Evolutionary conservation across 371 early-diverging fungal genomes (phyloP), one percentile per base, ranked within the genome.

Genomic region (Mucor circinelloides): DNA sequence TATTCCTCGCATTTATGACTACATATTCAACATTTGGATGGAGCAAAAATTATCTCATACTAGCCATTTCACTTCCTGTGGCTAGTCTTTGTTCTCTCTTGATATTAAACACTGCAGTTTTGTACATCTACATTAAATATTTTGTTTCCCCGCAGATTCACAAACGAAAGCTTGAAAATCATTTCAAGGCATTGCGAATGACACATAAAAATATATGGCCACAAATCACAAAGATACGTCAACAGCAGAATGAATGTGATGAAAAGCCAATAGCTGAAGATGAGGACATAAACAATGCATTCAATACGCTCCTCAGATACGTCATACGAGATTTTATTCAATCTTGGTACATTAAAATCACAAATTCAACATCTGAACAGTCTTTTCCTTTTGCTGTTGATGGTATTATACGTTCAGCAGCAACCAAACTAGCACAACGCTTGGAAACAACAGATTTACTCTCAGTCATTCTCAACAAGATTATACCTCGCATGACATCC

Each of bases 401-500:
- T 61, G 71, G 70, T 34, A 67, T 85, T 42, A 69, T 88, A 30
- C 81, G 85, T 38, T 70, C 77, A 21, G 82, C 83, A 2, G 72
- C 74, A 12, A 34, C 72, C 8, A 54, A 72, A 2, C 55, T 86
- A 57, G 71, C 75, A 36, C 58, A 66, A n/a, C 80, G 88, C 7
- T 66, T 85, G 36, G 63, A 79, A 57, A 69, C 81, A 19, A 72
- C 90, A 23, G 94, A 94, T 66, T 66, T 87, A 21, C 74, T 87
- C 0, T 76, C 82, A 19, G 64, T 94, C 15, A 60, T 90, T 0
- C 79, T 91, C 13, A 82, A 81, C 25, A 81, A 84, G 32, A 66
- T 91, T 21, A 69, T 93, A 23, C 93, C 94, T 21, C 73, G 83
- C 17, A 73, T 92, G 28, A 92, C 92, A 0, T 67, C 76, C 1